A percentile compares a stretch with the other conserved stretches of the same genome.
Evolutionary conservation across 768 basidiomycete genomes (phyloP).

Genomic region (Leccinellum luteum): DNA sequence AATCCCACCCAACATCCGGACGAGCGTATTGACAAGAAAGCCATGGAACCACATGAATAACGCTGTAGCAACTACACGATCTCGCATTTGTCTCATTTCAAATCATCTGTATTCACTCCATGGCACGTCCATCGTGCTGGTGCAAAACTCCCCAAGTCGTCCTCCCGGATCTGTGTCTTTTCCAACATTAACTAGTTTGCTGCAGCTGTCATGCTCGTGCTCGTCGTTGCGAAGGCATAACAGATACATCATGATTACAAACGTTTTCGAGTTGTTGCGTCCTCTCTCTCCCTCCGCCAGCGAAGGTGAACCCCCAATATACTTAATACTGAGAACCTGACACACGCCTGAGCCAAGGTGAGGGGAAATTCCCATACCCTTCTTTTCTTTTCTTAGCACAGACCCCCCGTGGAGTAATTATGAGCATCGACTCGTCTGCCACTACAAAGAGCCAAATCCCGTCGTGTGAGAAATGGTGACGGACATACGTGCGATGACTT

Average conservation of each 20-base stretch:
- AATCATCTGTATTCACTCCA: conserved; percentile 10
- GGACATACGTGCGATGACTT: too few species aligned
- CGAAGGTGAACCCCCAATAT: neutral
- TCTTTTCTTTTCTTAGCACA: neutral
- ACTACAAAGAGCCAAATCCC: too few species aligned
- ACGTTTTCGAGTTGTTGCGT: too few species aligned
- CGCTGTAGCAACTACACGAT: neutral
- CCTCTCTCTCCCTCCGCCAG: neutral
- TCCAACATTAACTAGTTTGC: neutral
- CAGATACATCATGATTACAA: neutral
- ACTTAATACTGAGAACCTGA: neutral
- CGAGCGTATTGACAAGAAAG: neutral
- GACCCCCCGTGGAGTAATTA: too few species aligned
- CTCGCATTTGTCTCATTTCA: neutral
- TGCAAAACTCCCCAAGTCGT: conserved; percentile 33
- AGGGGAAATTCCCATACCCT: neutral
- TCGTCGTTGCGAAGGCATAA: conserved; percentile 36
- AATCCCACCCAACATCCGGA: neutral
- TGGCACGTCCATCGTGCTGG: conserved; percentile 23
- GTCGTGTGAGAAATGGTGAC: too few species aligned
- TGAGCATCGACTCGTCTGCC: too few species aligned
- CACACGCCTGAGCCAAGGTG: neutral
- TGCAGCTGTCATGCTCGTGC: neutral
- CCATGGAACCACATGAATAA: neutral
- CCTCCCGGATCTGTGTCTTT: conserved; percentile 10